Base-by-base conservation (phyloP, 169 alveolate species). In the Babesia ovata region DNA sequence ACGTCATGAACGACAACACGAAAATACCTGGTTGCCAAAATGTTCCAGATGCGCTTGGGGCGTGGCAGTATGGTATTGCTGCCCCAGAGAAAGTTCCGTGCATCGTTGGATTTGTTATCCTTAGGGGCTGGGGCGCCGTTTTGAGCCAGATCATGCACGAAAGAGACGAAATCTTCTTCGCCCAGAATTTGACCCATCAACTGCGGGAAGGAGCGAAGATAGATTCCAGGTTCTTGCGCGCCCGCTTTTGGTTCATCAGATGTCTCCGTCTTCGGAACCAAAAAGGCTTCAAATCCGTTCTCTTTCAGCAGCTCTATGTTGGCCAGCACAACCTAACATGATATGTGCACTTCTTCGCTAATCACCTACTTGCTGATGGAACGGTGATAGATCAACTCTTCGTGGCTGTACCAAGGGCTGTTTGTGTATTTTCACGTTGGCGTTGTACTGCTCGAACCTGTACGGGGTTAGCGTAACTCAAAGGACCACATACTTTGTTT, bases 361-460 rank as follows among this genome's bases (percentile, higher is more conserved):
- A 26, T 16, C 46, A 21, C 70, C 22, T 11, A 83, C 90, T 57
- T 73, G 86, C 42, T 69, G 70, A 49, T 70, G 86, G 49, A 66
- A 74, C 2, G 97, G 96, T 53, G 96, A 83, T 71, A 98, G 82
- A 0, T 95, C 94, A 4, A 97, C 79, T 28, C 85, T 72, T n/a
- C 95, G 92, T 11, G 99, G 99, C 50, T 88, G 77, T 21, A 97
- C 91, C 46, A 97, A 87, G 24, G 91, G 92, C 75, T 96, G 98
- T 58, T 93, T 87, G 17, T 91, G 87, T 57, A 97, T 94, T 29
- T 81, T 77, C 59, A 93, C 92, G 36, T 87, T 86, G 65, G 87
- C 92, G 53, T 96, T 93, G 24, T 94, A 91, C 13, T 86, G 87
- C 75, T 98, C 99, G 85, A 95, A 95, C 21, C 91, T 93, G 54